Evolutionary conservation across 257 asterid species (phyloP).

Genomic region (Solanum virginianum): DNA sequence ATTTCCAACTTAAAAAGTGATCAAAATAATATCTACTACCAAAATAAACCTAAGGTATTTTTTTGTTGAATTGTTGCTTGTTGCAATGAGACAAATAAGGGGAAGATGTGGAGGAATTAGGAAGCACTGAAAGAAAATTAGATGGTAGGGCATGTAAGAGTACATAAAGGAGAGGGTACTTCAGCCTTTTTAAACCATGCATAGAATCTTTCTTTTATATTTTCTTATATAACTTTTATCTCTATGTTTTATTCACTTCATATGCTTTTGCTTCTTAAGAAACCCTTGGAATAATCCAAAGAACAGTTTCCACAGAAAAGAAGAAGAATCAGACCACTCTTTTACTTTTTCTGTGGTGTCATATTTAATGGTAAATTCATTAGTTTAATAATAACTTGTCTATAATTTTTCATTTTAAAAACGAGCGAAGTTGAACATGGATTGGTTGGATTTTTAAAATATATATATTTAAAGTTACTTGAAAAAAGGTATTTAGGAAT

Average conservation of each 20-base stretch:
- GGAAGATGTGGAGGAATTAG: not conserved
- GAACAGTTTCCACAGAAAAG: not conserved
- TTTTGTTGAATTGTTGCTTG: not conserved
- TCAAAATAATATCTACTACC: not conserved
- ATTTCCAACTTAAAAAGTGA: not conserved
- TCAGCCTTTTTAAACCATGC: not conserved
- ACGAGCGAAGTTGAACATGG: not conserved
- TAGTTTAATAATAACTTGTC: not conserved
- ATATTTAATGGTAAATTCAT: not conserved
- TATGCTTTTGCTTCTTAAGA: not conserved
- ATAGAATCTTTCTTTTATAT: not conserved
- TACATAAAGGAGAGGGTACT: not conserved
- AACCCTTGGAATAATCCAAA: not conserved
- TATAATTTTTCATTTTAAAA: not conserved
- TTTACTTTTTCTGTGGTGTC: not conserved
- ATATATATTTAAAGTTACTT: too few relatives aligned
- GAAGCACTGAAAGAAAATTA: not conserved
- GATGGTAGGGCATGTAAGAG: not conserved
- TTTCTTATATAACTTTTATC: not conserved
- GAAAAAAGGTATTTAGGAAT: too few relatives aligned
- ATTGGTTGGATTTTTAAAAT: not conserved
- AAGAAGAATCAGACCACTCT: not conserved
- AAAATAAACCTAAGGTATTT: not conserved
- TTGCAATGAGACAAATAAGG: not conserved
- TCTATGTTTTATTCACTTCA: not conserved